Conservation (phyloP, 805 yeast genomes). For the Wickerhamomyces queroliae region DNA sequence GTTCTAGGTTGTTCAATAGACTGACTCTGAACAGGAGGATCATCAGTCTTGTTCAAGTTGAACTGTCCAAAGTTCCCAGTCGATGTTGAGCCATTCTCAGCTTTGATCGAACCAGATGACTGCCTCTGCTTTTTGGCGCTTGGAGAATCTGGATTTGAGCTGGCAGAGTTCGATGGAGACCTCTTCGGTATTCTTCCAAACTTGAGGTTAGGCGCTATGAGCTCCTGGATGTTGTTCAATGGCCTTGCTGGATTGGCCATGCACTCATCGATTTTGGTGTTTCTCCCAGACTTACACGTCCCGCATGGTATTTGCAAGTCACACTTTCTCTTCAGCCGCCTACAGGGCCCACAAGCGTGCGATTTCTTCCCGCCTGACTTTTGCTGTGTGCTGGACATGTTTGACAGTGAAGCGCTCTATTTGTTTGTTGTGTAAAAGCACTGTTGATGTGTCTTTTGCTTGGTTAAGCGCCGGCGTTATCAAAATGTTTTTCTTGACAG, state of each 20-base stretch:
- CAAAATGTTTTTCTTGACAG: too few species aligned
- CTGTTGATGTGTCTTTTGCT: too few species aligned
- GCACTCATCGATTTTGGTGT: slow-evolving; percentile 19
- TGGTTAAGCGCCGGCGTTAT: too few species aligned
- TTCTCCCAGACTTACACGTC: slow-evolving; percentile 20
- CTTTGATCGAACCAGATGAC: not conserved
- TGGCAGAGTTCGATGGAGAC: slow-evolving; percentile 6
- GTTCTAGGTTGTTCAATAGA: too few species aligned
- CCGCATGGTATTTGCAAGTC: slow-evolving; percentile 23
- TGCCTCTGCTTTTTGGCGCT: slow-evolving; percentile 1
- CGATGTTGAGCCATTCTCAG: not conserved
- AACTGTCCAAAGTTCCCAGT: slow-evolving; percentile 7
- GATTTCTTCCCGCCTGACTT: slow-evolving; percentile 15
- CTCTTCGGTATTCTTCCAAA: slow-evolving; percentile 15
- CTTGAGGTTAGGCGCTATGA: slow-evolving; percentile 16
- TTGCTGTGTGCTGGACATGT: slow-evolving; percentile 1
- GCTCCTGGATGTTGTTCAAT: slow-evolving; percentile 15
- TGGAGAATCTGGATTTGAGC: not conserved
- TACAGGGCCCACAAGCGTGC: slow-evolving; percentile 25
- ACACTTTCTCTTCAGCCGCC: slow-evolving; percentile 22
- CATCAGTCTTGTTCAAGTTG: slow-evolving; percentile 1
- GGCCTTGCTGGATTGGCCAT: slow-evolving; percentile 22
- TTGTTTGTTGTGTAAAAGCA: too few species aligned
- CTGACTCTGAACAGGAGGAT: not conserved
- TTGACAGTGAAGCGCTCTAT: too few species aligned